These are phyloP conservation scores for Nepenthes alata DNA, from an alignment of 179 eudicot species.

Conservation along the genomic window DNA sequence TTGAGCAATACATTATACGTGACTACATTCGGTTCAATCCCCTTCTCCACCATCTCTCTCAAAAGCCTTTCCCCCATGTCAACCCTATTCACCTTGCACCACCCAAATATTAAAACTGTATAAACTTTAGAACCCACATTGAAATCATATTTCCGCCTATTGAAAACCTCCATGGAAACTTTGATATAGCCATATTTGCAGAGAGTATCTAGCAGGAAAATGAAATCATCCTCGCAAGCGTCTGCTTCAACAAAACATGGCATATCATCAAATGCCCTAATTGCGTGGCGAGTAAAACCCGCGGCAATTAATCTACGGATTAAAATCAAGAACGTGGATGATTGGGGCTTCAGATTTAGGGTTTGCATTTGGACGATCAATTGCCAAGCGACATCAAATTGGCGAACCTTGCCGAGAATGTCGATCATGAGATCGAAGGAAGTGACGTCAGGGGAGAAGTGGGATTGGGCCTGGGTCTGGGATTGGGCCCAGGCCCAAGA, in stretches of 20 bases:
- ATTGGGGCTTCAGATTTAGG: conserved; percentile 26
- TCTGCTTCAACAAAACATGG: conserved; percentile 29
- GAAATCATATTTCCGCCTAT: conserved; percentile 29
- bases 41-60: conserved; percentile 61
- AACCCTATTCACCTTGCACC: conserved; percentile 62
- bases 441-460: conserved; percentile 25
- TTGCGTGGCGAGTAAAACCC: conserved; percentile 59
- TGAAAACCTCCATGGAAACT: conserved; percentile 70
- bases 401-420: conserved; percentile 58
- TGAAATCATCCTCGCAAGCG: conserved; percentile 14
- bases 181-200: conserved; percentile 76
- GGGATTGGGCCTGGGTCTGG: conserved; percentile 17
- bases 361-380: conserved; percentile 54
- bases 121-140: conserved; percentile 42
- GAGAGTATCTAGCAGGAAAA: conserved; percentile 62
- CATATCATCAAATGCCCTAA: conserved; percentile 78
- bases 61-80: conserved; percentile 59
- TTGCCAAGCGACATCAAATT: conserved; percentile 82
- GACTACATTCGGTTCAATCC: conserved; percentile 70
- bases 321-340: conserved; percentile 41
- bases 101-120: conserved; percentile 71
- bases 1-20: conserved; percentile 69
- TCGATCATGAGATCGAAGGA: conserved; percentile 51
- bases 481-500: conserved; percentile 27
- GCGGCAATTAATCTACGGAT: conserved; percentile 61